A percentile compares a stretch with the other conserved stretches of the same genome.
These are phyloP conservation scores for Rubia balearica DNA, from an alignment of 305 asterid species.

Conservation along the genomic window DNA sequence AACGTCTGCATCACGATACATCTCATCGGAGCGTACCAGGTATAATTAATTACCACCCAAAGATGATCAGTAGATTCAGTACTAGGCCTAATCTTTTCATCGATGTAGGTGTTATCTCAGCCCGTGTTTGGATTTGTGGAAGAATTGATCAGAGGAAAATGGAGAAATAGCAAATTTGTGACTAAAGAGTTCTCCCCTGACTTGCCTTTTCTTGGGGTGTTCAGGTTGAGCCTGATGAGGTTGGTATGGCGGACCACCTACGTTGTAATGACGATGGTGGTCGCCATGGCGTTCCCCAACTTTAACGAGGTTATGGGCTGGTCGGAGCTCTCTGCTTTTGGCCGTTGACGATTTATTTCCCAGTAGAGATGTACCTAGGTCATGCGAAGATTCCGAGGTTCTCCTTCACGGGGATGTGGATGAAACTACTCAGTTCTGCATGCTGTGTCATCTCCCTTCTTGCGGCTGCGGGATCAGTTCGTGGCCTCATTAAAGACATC, in stretches of 20 bases:
- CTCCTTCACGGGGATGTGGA: constrained; percentile 10
- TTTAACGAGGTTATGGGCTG: constrained; percentile 9
- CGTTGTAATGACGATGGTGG: neutral
- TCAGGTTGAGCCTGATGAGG: neutral
- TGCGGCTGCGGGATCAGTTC: constrained; percentile 6
- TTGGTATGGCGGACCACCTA: constrained; percentile 3
- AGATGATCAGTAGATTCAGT: no score
- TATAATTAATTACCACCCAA: neutral
- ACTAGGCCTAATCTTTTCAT: no score
- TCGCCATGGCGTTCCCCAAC: constrained; percentile 9
- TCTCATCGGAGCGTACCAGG: constrained; percentile 52
- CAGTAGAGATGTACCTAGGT: constrained; percentile 6
- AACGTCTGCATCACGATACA: constrained; percentile 54
- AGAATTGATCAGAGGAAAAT: neutral
- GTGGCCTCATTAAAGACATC: neutral
- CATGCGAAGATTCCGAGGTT: neutral
- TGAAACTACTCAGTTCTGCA: neutral
- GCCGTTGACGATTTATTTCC: constrained; percentile 7
- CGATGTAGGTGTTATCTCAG: constrained; percentile 9
- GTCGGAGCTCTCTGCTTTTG: constrained; percentile 3
- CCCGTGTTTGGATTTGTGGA: constrained; percentile 14
- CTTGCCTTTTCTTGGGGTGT: neutral
- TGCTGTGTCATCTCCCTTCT: neutral
- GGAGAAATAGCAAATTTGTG: constrained; percentile 2
- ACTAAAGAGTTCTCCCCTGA: neutral